Base-by-base conservation (phyloP, 192 early-diverging fungal genomes). In the Backusella tuberculispora region DNA sequence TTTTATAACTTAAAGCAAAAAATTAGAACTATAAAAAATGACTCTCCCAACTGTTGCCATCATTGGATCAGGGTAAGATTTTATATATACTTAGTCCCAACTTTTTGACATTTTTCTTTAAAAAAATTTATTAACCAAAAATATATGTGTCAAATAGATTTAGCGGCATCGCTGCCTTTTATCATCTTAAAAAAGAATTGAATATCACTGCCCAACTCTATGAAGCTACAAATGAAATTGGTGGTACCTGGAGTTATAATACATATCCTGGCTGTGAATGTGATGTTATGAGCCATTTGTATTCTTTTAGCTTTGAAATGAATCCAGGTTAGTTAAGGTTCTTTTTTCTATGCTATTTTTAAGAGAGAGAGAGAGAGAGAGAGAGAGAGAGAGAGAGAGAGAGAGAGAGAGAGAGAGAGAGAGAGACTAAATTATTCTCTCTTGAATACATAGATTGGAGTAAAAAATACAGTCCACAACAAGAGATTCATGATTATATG, bases 201-300 rank as follows among this genome's bases (percentile, higher is more conserved):
- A 82, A 80, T 13, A 64, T 85, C 29, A 74, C 72, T 8, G 76
- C 81, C 8, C 76, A 74, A 15, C 74, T 89, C 42, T 85, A 81
- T 63, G 88, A 89, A 66, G 76, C 76, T 26, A 71, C 76, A 45
- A 69, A 73, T 6, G 84, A 84, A 17, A 77, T 89, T 10, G 88
- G 88, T 1, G 88, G 86, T 37, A 87, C 86, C 24, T 89, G 88
- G 88, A 78, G 75, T 40, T 66, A 80, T 37, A 83, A 80, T 74
- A 82, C 77, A 1, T 85, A 83, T 45, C 81, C 81, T 10, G 84
- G 84, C 0, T 80, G 76, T 43, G 84, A 81, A 12, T 85, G 84
- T 37, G 84, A 85, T 78, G 74, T 85, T 21, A 71, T 71, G 29
- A 69, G 74, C 15, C 81, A 81, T 73, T 73, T 83, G 38, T 85